Percentiles rank a stretch among this genome's conserved stretches.
phyloP scores from a whole-genome alignment of 805 yeast genomes.

The Crinitomyces ghanaensis region DNA sequence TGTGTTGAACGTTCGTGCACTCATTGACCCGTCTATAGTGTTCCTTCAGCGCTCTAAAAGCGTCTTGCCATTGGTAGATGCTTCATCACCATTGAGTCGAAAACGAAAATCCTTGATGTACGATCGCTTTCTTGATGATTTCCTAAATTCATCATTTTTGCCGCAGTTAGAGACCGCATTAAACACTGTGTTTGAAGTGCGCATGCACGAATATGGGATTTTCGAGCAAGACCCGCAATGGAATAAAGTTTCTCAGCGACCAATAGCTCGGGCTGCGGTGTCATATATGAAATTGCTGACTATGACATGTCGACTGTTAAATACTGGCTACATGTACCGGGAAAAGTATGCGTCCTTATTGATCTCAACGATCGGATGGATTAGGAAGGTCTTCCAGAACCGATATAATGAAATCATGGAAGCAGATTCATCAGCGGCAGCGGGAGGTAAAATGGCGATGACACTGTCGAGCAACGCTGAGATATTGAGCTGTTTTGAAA shows the following conservation, averaged over 20 bases:
- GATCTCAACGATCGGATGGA: conserved; percentile 19
- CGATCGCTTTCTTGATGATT: conserved; percentile 40
- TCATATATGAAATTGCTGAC: conserved; percentile 38
- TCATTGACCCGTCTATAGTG: conserved; percentile 59
- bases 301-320: conserved; percentile 40
- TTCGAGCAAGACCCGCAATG: conserved; percentile 26
- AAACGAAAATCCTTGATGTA: conserved; percentile 6
- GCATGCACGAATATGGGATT: conserved; percentile 31
- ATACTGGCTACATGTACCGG: conserved; percentile 50
- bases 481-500: neutral
- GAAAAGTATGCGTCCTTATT: conserved; percentile 37
- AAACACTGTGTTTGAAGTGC: conserved; percentile 38
- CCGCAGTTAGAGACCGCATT: conserved; percentile 52
- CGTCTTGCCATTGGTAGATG: conserved; percentile 24
- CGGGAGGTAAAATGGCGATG: conserved; percentile 5
- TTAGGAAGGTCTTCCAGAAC: conserved; percentile 8
- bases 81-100: too few species aligned
- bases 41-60: conserved; percentile 51
- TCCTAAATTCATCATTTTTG: conserved; percentile 54
- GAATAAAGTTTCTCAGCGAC: conserved; percentile 21
- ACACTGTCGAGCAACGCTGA: conserved; percentile 5
- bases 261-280: conserved; percentile 31
- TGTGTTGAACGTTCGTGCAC: conserved; percentile 67
- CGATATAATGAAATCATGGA: conserved; percentile 13
- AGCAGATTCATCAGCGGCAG: conserved; percentile 8